phyloP scores from a whole-genome alignment of 2,329 filamentous ascomycete species.

The Aspergillus sp. region DNA sequence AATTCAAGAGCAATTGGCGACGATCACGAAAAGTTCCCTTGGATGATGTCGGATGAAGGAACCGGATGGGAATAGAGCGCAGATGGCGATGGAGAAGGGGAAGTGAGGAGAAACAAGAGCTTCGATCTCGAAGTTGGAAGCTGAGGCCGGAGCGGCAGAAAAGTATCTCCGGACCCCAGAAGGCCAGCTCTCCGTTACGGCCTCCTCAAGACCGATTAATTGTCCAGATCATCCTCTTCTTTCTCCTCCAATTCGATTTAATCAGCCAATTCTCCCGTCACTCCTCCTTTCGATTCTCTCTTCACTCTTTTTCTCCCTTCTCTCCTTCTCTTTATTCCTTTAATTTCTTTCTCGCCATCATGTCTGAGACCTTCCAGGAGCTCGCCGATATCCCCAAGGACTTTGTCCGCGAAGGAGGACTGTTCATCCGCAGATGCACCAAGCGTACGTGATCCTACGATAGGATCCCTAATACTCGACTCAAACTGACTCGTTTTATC shows the following conservation, averaged over 20 bases:
- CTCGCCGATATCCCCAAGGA: constrained; percentile 55
- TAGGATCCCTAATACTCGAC: constrained; percentile 1
- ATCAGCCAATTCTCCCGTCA: not conserved
- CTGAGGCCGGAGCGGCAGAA: constrained; percentile 17
- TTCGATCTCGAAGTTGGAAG: constrained; percentile 12
- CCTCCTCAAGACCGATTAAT: not conserved
- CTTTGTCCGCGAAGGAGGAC: constrained; percentile 47
- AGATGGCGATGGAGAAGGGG: not conserved
- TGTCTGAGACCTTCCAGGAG: constrained; percentile 58
- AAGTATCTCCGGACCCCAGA: constrained; percentile 14
- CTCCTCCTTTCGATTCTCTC: not conserved
- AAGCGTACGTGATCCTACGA: constrained; percentile 36
- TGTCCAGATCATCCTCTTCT: constrained; percentile 3
- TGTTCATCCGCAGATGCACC: constrained; percentile 46
- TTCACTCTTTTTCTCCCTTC: not conserved
- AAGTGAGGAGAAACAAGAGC: constrained; percentile 7
- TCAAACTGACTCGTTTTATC: constrained; percentile 11
- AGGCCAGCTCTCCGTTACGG: constrained; percentile 12
- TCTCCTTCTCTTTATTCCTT: not conserved
- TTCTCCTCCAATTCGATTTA: not conserved
- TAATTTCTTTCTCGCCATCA: constrained; percentile 11
- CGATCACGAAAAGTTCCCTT: no score
- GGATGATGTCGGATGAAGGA: not conserved
- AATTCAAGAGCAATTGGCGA: no score
- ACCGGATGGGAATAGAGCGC: not conserved